Percentiles rank a stretch among this genome's conserved stretches.
phyloP scores from a whole-genome alignment of 768 basidiomycete genomes.

The Tulasnella calospora region DNA sequence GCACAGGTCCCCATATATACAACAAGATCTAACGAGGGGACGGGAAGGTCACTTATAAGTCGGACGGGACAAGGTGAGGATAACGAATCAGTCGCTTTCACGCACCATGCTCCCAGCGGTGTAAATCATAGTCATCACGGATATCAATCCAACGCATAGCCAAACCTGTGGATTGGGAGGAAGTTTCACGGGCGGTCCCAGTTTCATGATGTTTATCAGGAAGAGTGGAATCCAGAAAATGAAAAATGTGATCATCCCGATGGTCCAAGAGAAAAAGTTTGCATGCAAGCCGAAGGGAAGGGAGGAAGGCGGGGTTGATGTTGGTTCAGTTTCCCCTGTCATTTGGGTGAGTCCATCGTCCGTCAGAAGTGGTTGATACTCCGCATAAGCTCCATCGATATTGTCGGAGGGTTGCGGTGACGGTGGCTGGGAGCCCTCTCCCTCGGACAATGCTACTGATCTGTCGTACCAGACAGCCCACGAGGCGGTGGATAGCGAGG shows the following conservation, averaged over 20 bases:
- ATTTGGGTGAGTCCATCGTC: neutral
- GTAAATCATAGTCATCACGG: constrained; percentile 67
- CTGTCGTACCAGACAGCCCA: constrained; percentile 85
- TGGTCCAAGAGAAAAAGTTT: constrained; percentile 25
- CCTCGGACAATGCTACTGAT: constrained; percentile 51
- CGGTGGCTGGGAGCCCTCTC: neutral
- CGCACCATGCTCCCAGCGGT: constrained; percentile 82
- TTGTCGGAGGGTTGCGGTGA: neutral
- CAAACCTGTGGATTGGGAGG: constrained; percentile 50
- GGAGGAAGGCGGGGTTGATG: constrained; percentile 36
- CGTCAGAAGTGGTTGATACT: constrained; percentile 1
- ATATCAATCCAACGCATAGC: constrained; percentile 60
- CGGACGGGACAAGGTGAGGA: neutral
- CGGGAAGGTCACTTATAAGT: neutral
- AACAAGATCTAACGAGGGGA: constrained; percentile 55
- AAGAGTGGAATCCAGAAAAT: constrained; percentile 23
- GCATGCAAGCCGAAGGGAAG: constrained; percentile 26
- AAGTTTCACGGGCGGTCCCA: constrained; percentile 46
- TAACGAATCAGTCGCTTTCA: neutral
- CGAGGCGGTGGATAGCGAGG: constrained; percentile 65
- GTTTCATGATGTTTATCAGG: constrained; percentile 3
- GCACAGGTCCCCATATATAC: constrained; percentile 81
- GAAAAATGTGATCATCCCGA: constrained; percentile 24
- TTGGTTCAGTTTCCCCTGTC: neutral
- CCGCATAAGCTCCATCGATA: neutral